Base-by-base conservation (phyloP, 345 rosid species). In the Passiflora organensis region DNA sequence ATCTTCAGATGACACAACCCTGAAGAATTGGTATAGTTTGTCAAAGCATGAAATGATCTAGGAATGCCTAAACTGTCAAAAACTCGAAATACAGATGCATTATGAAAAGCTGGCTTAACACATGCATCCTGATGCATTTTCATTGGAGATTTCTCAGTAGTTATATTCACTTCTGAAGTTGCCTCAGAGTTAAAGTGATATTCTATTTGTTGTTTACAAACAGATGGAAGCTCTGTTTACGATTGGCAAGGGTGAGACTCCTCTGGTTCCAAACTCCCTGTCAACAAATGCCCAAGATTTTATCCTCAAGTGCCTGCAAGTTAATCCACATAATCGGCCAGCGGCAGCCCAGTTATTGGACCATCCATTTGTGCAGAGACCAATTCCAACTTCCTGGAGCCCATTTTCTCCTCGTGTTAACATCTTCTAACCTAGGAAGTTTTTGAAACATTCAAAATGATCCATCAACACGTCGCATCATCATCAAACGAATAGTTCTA, bases 161-260 rank as follows among this genome's bases (percentile, higher is more conserved):
- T n/a, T n/a, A n/a, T n/a, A n/a, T n/a, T n/a, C 41, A 6, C 8
- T 9, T 1, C 8, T 13, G 13, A 48, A 23, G n/a, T 58, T 6
- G n/a, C 14, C 16, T 20, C 36, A 10, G 13, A 9, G 19, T 20
- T 11, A 15, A 12, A 12, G 6, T 19, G 21, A 20, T 53, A 12
- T 25, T 15, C 28, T 50, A 20, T 48, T 25, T 12, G 4, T 13
- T 41, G n/a, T 11, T 8, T 41, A 5, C 43, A 41, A 41, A 41
- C 65, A 62, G 76, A 45, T 66, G 59, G 65, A 67, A 32, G 76
- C 76, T 41, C 18, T 67, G 36, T 61, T 62, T 48, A 53, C 32
- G 32, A 72, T 72, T 43, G 72, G 71, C 55, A 67, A 19, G 37
- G 72, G 76, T 32, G 52, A 51, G 37, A 65, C 56, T 41, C 72